phyloP scores from a whole-genome alignment of 768 basidiomycete species.

The Boletus tomentosulus region DNA sequence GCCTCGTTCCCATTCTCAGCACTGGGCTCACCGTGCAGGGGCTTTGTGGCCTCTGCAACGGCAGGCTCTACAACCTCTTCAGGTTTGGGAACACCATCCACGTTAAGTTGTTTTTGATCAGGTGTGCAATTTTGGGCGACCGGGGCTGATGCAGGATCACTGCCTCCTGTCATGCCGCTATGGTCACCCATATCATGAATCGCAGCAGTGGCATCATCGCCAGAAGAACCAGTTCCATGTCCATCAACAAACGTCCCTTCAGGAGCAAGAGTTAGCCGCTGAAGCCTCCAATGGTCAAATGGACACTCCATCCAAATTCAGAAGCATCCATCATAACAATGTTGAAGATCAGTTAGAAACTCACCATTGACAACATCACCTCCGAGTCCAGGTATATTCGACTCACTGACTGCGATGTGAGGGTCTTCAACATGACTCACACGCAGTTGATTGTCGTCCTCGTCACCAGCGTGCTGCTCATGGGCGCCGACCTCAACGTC shows the following conservation, averaged over 20 bases:
- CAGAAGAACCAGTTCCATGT: conserved; percentile 32
- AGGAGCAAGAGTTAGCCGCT: conserved; percentile 50
- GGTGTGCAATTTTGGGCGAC: conserved; percentile 11
- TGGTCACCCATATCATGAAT: conserved; percentile 16
- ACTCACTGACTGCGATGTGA: conserved; percentile 32
- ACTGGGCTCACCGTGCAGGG: conserved; percentile 9
- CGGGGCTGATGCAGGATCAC: conserved; percentile 24
- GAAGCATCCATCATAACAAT: conserved; percentile 42
- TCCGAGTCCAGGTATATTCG: conserved; percentile 31
- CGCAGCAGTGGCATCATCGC: conserved; percentile 13
- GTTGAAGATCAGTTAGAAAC: conserved; percentile 36
- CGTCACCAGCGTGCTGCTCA: conserved; percentile 42
- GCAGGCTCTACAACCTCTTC: conserved; percentile 19
- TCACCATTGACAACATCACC: conserved; percentile 48
- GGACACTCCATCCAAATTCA: conserved; percentile 40
- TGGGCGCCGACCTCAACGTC: conserved; percentile 57
- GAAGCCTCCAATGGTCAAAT: conserved; percentile 39
- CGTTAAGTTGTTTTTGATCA: conserved; percentile 18
- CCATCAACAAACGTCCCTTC: conserved; percentile 42
- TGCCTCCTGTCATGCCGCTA: conserved; percentile 15
- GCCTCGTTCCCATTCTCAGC: conserved; percentile 20
- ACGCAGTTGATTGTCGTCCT: conserved; percentile 43
- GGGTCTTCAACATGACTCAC: conserved; percentile 40
- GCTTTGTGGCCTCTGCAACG: conserved; percentile 20
- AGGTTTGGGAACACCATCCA: conserved; percentile 16